phyloP scores from a whole-genome alignment of 2,329 filamentous ascomycete genomes.

The Exophiala bonariae region DNA sequence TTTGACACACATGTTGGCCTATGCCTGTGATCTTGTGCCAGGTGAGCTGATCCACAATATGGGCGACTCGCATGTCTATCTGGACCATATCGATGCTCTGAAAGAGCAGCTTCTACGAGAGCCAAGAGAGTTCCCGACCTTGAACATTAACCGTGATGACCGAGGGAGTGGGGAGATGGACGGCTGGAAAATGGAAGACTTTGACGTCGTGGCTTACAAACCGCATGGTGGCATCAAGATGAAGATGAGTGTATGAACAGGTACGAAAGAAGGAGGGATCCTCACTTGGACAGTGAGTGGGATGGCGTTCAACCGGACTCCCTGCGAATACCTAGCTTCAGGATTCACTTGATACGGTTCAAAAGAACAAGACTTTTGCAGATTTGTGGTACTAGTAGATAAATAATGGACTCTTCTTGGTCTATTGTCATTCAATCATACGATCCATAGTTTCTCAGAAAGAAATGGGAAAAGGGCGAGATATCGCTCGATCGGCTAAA shows the following conservation, averaged over 20 bases:
- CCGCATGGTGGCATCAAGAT: constrained; percentile 91
- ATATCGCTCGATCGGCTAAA: too few relatives aligned
- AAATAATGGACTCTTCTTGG: too few relatives aligned
- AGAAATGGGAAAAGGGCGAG: too few relatives aligned
- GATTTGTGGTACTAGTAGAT: too few relatives aligned
- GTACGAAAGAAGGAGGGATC: too few relatives aligned
- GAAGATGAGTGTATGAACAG: constrained; percentile 90
- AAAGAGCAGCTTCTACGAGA: constrained; percentile 76
- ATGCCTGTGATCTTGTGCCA: constrained; percentile 78
- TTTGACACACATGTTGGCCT: constrained; percentile 91
- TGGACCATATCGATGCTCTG: constrained; percentile 87
- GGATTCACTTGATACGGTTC: too few relatives aligned
- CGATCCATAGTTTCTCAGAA: too few relatives aligned
- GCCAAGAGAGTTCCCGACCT: constrained; percentile 75
- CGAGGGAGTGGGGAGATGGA: constrained; percentile 85
- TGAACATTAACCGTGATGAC: constrained; percentile 69
- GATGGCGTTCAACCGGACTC: too few relatives aligned
- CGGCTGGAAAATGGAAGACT: constrained; percentile 85
- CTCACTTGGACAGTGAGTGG: too few relatives aligned
- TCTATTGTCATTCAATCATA: too few relatives aligned
- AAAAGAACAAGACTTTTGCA: too few relatives aligned
- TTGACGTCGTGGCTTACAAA: constrained; percentile 82
- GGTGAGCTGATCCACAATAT: constrained; percentile 91
- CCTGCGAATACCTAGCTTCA: too few relatives aligned
- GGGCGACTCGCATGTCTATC: constrained; percentile 97